These are phyloP conservation scores for Hypoxylon sp. DNA, from an alignment of 2,329 filamentous ascomycete species.

Conservation along the genomic window DNA sequence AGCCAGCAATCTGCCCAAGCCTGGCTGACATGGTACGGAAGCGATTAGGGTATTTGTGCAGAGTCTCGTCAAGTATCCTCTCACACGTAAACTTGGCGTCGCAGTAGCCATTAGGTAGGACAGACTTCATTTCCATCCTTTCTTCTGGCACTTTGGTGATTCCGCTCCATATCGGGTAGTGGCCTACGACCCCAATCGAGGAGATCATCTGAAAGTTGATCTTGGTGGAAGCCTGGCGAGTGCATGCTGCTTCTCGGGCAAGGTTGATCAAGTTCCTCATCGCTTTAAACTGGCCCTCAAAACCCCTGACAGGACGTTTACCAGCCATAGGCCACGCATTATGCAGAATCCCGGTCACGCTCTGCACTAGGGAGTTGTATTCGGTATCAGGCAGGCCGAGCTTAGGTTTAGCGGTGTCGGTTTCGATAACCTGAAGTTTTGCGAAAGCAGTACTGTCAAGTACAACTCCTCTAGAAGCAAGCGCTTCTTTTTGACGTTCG, in stretches of 20 bases:
- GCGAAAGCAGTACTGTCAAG: constrained; percentile 18
- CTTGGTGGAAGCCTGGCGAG: not conserved
- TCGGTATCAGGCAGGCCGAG: constrained; percentile 53
- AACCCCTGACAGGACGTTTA: constrained; percentile 49
- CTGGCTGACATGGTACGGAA: constrained; percentile 56
- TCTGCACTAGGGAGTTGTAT: constrained; percentile 49
- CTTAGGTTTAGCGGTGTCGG: constrained; percentile 49
- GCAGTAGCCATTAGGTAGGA: constrained; percentile 57
- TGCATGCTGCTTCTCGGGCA: constrained; percentile 41
- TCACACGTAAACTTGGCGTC: constrained; percentile 62
- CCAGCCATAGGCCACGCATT: constrained; percentile 61
- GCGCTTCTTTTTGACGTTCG: constrained; percentile 27
- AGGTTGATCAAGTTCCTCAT: constrained; percentile 59
- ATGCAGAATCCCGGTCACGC: constrained; percentile 59
- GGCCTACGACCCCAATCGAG: constrained; percentile 50
- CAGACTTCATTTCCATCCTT: constrained; percentile 48
- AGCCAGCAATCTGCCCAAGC: constrained; percentile 63
- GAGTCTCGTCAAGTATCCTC: constrained; percentile 56
- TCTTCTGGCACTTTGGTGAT: constrained; percentile 53
- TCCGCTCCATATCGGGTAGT: constrained; percentile 37
- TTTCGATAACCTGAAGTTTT: constrained; percentile 52
- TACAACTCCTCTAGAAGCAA: constrained; percentile 20
- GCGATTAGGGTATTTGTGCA: constrained; percentile 50
- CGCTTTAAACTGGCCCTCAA: constrained; percentile 53
- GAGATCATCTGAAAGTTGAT: constrained; percentile 53